These are phyloP conservation scores for Brassica hybrid DNA, from an alignment of 441 rosid species.

Conservation along the genomic window DNA sequence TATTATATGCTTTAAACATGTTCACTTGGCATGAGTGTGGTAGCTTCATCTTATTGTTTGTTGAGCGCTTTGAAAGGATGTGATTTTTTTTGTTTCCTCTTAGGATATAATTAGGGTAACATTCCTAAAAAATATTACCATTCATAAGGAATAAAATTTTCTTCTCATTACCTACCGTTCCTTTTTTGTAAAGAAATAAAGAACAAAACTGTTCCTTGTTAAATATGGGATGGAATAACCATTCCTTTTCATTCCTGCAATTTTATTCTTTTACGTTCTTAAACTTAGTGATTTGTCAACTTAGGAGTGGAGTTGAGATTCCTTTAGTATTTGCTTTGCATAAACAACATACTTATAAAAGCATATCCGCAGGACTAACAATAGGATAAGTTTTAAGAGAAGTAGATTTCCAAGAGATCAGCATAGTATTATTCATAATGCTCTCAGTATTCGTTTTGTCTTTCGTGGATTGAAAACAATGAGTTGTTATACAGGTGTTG, in stretches of 20 bases:
- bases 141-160: too few relatives aligned
- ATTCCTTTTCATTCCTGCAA: too few relatives aligned
- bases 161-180: too few relatives aligned
- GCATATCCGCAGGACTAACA: not conserved
- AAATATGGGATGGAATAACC: too few relatives aligned
- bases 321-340: not conserved
- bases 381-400: not conserved
- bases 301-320: not conserved
- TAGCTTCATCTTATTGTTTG: not conserved
- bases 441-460: too few relatives aligned
- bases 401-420: too few relatives aligned
- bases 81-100: not conserved
- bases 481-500: conserved; percentile 57
- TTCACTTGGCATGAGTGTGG: not conserved
- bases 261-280: too few relatives aligned
- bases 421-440: too few relatives aligned
- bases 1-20: not conserved
- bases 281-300: not conserved
- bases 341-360: not conserved
- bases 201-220: too few relatives aligned
- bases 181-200: too few relatives aligned
- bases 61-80: not conserved
- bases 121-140: too few relatives aligned
- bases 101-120: not conserved
- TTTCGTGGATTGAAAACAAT: not conserved